phyloP scores from a whole-genome alignment of 371 early-diverging fungal species.

The Chytridium lagenaria region DNA sequence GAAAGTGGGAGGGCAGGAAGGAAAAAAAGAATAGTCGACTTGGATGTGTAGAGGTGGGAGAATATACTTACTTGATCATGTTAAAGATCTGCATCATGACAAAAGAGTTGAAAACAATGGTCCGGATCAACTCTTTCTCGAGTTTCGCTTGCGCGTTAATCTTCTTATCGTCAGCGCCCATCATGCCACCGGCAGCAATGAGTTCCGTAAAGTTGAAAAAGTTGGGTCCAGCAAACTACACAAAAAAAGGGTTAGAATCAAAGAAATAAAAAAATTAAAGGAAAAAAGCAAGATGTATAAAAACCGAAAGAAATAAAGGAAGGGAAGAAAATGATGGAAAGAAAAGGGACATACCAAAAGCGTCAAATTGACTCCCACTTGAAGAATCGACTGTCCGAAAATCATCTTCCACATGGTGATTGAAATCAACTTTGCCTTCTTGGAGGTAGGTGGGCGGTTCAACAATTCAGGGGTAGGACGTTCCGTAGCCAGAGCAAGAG shows the following conservation, averaged over 20 bases:
- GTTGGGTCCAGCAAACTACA: conserved; percentile 25
- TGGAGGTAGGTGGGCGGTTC: conserved; percentile 77
- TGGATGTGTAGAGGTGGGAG: background rate
- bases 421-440: conserved; percentile 82
- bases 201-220: conserved; percentile 29
- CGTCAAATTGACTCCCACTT: conserved; percentile 53
- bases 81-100: conserved; percentile 96
- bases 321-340: too few relatives aligned
- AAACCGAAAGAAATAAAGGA: too few relatives aligned
- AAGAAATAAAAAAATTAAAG: too few relatives aligned
- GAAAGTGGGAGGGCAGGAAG: too few relatives aligned
- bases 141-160: background rate
- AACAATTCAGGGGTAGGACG: conserved; percentile 77
- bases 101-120: conserved; percentile 89
- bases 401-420: conserved; percentile 93
- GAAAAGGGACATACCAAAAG: too few relatives aligned
- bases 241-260: too few relatives aligned
- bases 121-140: conserved; percentile 8
- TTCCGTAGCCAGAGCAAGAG: conserved; percentile 87
- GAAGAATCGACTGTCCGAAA: conserved; percentile 84
- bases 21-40: background rate
- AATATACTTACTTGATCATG: conserved; percentile 54
- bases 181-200: conserved; percentile 25
- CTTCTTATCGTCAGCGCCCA: conserved; percentile 1
- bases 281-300: too few relatives aligned